These are phyloP conservation scores for Fusarium mangiferae DNA, from an alignment of 2,329 filamentous ascomycete genomes.

Conservation along the genomic window DNA sequence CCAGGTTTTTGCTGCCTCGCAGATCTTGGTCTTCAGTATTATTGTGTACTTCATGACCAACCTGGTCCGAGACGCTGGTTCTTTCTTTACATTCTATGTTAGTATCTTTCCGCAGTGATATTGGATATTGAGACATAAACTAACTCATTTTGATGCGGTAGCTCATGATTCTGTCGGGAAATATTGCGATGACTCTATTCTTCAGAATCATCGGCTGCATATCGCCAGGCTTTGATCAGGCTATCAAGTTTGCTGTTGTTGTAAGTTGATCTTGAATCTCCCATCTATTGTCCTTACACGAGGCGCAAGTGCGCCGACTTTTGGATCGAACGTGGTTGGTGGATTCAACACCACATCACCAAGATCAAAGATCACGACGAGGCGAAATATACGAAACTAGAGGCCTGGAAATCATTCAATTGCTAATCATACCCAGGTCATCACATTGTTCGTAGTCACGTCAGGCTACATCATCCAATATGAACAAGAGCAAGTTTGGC, in stretches of 20 bases:
- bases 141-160: neutral
- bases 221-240: constrained; percentile 85
- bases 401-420: neutral
- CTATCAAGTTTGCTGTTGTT: constrained; percentile 82
- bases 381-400: too few relatives aligned
- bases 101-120: neutral
- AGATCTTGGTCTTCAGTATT: constrained; percentile 77
- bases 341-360: neutral
- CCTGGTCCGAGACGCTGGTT: constrained; percentile 73
- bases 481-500: constrained; percentile 77
- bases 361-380: too few relatives aligned
- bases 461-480: constrained; percentile 88
- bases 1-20: constrained; percentile 74
- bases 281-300: neutral
- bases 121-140: neutral
- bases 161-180: constrained; percentile 73
- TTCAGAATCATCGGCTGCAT: constrained; percentile 80
- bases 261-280: constrained; percentile 50
- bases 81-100: constrained; percentile 79
- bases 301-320: neutral
- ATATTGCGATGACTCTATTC: constrained; percentile 79
- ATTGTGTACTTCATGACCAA: constrained; percentile 85
- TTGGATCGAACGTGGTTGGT: neutral
- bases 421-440: constrained; percentile 46
- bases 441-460: constrained; percentile 84